Evolutionary conservation across 2,329 filamentous ascomycete genomes (phyloP), one percentile per base, ranked within the genome.

Genomic region (Chaetomium sp.): DNA sequence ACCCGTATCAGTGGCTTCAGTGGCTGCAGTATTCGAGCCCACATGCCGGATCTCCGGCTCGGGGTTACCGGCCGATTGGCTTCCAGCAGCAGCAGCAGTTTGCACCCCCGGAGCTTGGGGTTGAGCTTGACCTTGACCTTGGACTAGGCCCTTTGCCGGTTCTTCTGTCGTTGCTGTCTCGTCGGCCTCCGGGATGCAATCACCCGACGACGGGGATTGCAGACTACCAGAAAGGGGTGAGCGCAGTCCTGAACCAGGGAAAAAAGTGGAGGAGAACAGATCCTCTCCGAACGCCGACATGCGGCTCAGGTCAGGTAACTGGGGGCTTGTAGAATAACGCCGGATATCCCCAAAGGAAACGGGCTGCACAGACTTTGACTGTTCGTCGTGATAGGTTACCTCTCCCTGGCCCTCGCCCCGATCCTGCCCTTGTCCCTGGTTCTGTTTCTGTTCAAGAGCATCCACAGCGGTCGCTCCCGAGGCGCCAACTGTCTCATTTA

Each of bases 201-300:
- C 19, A 8, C 32, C 49, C 41, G 46, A 27, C 12, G 45, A 7
- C 19, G 45, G n/a, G 10, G 32, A 19, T 47, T 40, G 48, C 38
- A 47, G 44, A 35, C 49, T 58, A 27, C 9, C 53, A 40, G 45
- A 46, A 36, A 50, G 7, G 12, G 49, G 49, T 37, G 56, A 55
- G 38, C 49, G 52, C 11, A 50, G 35, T 53, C 46, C 47, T 56
- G 63, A 12, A 66, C 53, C 5, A 61, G 54, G 19, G 64, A 64
- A 51, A 9, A 68, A 64, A 6, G 63, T 60, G 5, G 75, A 60
- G 6, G 75, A 74, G 58, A 85, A 84, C 44, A 85, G 72, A 56
- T 84, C 80, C 43, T 79, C 71, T 1, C 81, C 80, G 65, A 86
- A 86, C 1, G 74, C 74, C 43, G 83, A 86, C 71, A 85, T 72